Base-by-base conservation (phyloP, 352 stramenopile species). In the Hyaloperonospora arabidopsidis region DNA sequence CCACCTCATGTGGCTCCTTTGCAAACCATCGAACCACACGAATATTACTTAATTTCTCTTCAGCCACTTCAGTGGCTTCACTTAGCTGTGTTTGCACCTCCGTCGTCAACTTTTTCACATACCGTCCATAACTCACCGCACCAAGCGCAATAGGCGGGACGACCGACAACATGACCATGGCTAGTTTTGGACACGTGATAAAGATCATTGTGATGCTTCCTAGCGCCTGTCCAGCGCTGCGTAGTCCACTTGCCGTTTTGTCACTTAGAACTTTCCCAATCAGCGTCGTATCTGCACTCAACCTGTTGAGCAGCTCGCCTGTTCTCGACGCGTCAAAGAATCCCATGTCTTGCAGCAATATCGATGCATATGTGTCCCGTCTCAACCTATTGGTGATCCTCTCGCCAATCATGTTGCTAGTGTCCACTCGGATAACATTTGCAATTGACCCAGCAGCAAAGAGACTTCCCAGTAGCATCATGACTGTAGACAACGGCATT, bases 211-310 rank as follows among this genome's bases (percentile, higher is more conserved):
- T 75, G 21, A 95, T 82, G 28, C 85, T 95, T 22, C 86, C 89
- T 14, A 90, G 49, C 14, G 67, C 77, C 59, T 97, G 93, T 11
- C 91, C 84, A 5, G 73, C 57, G 40, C 73, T 93, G 48, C 87
- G 76, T 32, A 97, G 59, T 7, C 78, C 89, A 12, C 74, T 38
- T 2, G 72, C 69, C 4, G 96, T 76, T 53, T 97, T 91, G 44
- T 95, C 89, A 40, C 90, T 97, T 41, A 98, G 65, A n/a, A 95
- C 84, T 52, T 93, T 94, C 36, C 95, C 89, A 43, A 98, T 82
- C 23, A 97, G 66, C 49, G 85, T 88, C 52, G 89, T 93, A 65
- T 97, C 92, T 32, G 87, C 82, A 29, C 89, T 91, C 10, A 97
- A 61, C 0, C 91, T 72, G 45, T 96, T 97, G 5, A 97, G 61